These are phyloP conservation scores for Simplicillium sp. DNA, from an alignment of 2,329 filamentous ascomycete genomes.

Conservation along the genomic window DNA sequence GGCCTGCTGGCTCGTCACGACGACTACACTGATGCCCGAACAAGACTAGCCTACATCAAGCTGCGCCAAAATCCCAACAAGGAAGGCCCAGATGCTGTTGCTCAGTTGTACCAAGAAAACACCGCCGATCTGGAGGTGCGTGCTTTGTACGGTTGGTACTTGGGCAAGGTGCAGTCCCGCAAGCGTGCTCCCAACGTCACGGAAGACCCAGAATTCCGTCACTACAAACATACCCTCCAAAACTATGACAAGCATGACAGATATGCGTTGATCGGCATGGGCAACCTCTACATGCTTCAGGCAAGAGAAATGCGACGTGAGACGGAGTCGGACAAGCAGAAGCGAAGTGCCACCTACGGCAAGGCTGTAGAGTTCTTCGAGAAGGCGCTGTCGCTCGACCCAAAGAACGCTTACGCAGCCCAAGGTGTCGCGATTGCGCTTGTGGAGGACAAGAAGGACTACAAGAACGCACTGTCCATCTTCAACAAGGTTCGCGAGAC, in stretches of 20 bases:
- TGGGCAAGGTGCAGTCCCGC: constrained; percentile 70
- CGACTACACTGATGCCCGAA: constrained; percentile 87
- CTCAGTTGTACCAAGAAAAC: constrained; percentile 77
- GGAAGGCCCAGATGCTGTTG: constrained; percentile 77
- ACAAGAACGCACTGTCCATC: constrained; percentile 71
- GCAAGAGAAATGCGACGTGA: constrained; percentile 92
- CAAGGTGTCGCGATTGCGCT: constrained; percentile 93
- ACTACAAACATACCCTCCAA: constrained; percentile 93
- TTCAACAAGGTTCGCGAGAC: constrained; percentile 88
- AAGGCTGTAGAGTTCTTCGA: constrained; percentile 98
- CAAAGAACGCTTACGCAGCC: constrained; percentile 90
- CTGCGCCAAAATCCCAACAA: constrained; percentile 72
- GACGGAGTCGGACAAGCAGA: constrained; percentile 82
- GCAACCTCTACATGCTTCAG: constrained; percentile 77
- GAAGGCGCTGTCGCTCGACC: constrained; percentile 90
- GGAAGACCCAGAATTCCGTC: constrained; percentile 84
- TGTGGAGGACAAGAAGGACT: constrained; percentile 89
- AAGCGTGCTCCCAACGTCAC: constrained; percentile 72
- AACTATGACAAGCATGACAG: constrained; percentile 94
- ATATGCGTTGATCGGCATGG: constrained; percentile 96
- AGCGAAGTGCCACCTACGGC: constrained; percentile 75
- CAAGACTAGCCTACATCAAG: constrained; percentile 82
- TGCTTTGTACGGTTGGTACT: constrained; percentile 89
- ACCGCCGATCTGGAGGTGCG: constrained; percentile 84
- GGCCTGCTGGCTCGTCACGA: constrained; percentile 73